Evolutionary conservation across 495 filamentous ascomycete genomes (phyloP), one percentile per base, ranked within the genome.

Genomic region (Podospora pseudoanserina): DNA sequence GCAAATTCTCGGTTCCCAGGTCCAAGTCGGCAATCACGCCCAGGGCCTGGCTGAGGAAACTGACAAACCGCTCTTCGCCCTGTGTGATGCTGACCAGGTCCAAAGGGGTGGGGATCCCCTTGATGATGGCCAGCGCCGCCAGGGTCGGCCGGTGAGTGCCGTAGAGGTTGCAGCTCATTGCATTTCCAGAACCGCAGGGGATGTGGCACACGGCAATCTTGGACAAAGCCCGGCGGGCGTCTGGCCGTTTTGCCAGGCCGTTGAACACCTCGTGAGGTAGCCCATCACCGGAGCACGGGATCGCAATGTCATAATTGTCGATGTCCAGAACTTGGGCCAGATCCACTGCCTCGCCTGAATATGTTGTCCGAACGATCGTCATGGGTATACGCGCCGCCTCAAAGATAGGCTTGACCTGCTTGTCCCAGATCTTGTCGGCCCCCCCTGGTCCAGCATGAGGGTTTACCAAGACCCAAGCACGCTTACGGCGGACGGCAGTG

Each of bases 231-330:
- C 84, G 86, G 59, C 85, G 80, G 27, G 92, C 93, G 78, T 97
- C 89, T 6, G 81, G 71, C 59, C 91, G 89, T 76, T 89, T 90
- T 18, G 83, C 92, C 26, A 99, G 75, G 7, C 95, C 95, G 74
- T 99, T 98, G 83, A 97, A 97, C 15, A 97, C 91, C 78, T 99
- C 94, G 73, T 97, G 90, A 0, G 92, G 91, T 19, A 97, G 76
- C 13, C 95, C 95, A 71, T 99, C 95, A 2, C 95, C 95, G 9
- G 94, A 97, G 73, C 93, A 96, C 69, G 91, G 91, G 15, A 95
- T 86, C 6, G 97, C 85, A 5, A 92, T 87, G 79, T 99, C 95
- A 73, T 86, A 96, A 2, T 84, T 85, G 23, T 92, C 85, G 20
- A 91, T 86, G 74, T 97, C 89, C n/a, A 97, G 77, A 18, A 90